Percentiles rank a stretch among this genome's conserved stretches.
These are phyloP conservation scores for Flaveria bidentis DNA, from an alignment of 129 eudicot species.

Conservation along the genomic window DNA sequence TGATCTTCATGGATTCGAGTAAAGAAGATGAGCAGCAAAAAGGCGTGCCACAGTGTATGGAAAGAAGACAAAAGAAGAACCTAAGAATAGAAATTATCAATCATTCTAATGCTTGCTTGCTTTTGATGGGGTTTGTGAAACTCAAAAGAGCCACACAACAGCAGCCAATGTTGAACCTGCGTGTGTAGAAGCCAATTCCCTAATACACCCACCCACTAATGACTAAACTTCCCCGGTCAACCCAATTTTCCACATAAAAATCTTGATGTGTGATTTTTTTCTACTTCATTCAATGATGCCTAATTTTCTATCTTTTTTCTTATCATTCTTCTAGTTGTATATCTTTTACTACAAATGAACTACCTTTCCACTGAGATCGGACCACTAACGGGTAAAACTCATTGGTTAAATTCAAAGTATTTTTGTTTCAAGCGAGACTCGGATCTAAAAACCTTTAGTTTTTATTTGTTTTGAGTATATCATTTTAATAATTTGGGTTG, in stretches of 20 bases:
- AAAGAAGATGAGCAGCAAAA: conserved; percentile 31
- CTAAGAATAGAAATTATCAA: conserved; percentile 34
- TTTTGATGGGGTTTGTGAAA: conserved; percentile 37
- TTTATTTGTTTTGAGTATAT: no score
- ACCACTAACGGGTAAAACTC: no score
- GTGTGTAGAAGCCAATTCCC: conserved; percentile 25
- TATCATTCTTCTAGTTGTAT: not conserved
- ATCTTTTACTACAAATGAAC: no score
- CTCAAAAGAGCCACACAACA: conserved; percentile 38
- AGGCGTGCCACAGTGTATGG: conserved; percentile 37
- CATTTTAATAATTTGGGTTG: no score
- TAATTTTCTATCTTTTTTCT: not conserved
- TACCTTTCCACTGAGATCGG: no score
- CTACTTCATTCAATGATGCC: not conserved
- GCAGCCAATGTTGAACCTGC: conserved; percentile 42
- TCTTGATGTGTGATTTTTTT: not conserved
- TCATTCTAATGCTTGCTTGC: conserved; percentile 25
- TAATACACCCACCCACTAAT: not conserved
- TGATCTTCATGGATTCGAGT: conserved; percentile 26
- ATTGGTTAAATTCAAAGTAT: no score
- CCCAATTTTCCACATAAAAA: conserved; percentile 19
- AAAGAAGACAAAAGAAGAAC: conserved; percentile 32
- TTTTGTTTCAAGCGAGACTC: no score
- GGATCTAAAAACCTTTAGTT: no score
- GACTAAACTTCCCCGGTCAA: conserved; percentile 11